phyloP scores from a whole-genome alignment of 1,139 yeast species.

The Hyphopichia buzzinii region DNA sequence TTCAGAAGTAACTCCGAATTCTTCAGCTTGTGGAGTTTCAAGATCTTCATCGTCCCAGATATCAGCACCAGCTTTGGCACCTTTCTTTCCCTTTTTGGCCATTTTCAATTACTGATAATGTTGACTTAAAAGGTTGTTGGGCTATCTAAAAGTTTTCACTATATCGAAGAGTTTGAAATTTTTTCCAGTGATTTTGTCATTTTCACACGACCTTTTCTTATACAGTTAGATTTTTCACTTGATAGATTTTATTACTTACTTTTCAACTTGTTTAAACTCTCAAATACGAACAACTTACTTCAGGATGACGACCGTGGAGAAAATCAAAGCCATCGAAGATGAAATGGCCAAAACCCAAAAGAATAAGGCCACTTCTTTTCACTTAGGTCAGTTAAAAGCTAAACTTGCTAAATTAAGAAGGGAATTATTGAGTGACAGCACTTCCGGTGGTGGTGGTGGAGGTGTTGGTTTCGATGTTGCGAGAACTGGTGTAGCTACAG shows the following conservation, averaged over 20 bases:
- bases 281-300: neutral
- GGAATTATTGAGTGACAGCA: slow-evolving; percentile 79
- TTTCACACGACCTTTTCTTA: slow-evolving; percentile 9
- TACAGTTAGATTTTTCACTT: too few species aligned
- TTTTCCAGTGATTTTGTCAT: slow-evolving; percentile 8
- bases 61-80: slow-evolving; percentile 55
- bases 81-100: slow-evolving; percentile 56
- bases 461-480: slow-evolving; percentile 96
- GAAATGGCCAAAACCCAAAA: slow-evolving; percentile 96
- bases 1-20: slow-evolving; percentile 37
- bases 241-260: slow-evolving; percentile 1
- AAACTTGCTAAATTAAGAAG: slow-evolving; percentile 91
- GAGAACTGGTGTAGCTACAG: slow-evolving; percentile 94
- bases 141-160: neutral
- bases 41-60: slow-evolving; percentile 83
- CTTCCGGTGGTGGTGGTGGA: slow-evolving; percentile 80
- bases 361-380: slow-evolving; percentile 94
- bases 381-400: slow-evolving; percentile 95
- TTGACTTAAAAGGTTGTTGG: neutral
- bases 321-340: slow-evolving; percentile 88
- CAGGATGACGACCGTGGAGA: slow-evolving; percentile 82
- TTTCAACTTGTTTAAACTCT: neutral
- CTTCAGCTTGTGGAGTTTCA: slow-evolving; percentile 57
- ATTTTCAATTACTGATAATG: slow-evolving; percentile 15
- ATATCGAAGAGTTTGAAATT: slow-evolving; percentile 3